phyloP scores from a whole-genome alignment of 1,284 basidiomycete genomes.

The Fomitopsis pinicola region DNA sequence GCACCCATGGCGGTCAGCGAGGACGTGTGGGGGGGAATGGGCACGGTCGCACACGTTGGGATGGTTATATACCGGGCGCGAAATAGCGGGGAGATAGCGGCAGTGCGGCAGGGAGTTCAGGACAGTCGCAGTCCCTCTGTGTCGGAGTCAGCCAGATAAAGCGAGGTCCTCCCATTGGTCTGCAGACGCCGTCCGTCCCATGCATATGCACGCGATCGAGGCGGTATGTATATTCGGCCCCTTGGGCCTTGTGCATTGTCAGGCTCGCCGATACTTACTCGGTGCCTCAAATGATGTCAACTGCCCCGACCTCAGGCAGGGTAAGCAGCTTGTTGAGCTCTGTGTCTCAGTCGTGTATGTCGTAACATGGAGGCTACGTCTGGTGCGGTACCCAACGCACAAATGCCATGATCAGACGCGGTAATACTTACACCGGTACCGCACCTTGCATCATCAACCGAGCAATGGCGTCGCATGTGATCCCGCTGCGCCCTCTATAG shows the following conservation, averaged over 20 bases:
- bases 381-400: neutral
- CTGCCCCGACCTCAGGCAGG: no score
- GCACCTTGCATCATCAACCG: neutral
- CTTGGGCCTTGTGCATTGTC: neutral
- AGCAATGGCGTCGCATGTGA: neutral
- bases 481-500: neutral
- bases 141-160: neutral
- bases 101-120: neutral
- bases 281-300: no score
- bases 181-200: neutral
- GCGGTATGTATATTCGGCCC: neutral
- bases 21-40: neutral
- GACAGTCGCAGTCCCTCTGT: neutral
- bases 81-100: neutral
- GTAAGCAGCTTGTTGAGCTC: no score
- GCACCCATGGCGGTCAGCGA: conserved; percentile 44
- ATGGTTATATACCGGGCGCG: neutral
- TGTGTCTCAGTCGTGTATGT: no score
- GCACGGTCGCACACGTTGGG: neutral
- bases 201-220: neutral
- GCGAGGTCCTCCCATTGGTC: neutral
- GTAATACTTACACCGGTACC: neutral
- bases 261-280: no score
- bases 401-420: neutral
- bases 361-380: neutral